These are phyloP conservation scores for Neolentinus lepideus DNA, from an alignment of 1,284 basidiomycete genomes.

Conservation along the genomic window DNA sequence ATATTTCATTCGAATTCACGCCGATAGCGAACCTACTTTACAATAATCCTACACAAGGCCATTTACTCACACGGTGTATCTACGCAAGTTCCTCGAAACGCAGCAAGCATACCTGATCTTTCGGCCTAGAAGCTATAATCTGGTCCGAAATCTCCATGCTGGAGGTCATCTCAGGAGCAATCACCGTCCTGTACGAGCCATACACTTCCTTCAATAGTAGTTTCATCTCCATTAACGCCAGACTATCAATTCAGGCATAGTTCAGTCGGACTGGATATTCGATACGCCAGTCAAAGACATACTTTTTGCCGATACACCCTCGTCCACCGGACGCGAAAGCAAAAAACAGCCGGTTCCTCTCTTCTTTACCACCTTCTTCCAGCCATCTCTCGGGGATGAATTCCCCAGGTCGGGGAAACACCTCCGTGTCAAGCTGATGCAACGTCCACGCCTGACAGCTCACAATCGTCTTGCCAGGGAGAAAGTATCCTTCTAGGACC, in stretches of 20 bases:
- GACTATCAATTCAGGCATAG: slow-evolving; percentile 3
- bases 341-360: slow-evolving; percentile 15
- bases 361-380: background rate
- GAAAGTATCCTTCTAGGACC: background rate
- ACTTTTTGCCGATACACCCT: slow-evolving; percentile 20
- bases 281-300: slow-evolving; percentile 4
- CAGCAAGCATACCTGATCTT: slow-evolving; percentile 15
- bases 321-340: slow-evolving; percentile 17
- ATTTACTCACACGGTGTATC: too few relatives aligned
- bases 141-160: slow-evolving; percentile 19
- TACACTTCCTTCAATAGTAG: slow-evolving; percentile 16
- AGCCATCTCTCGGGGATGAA: slow-evolving; percentile 1
- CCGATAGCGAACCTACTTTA: too few relatives aligned
- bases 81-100: slow-evolving; percentile 7
- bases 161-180: slow-evolving; percentile 15
- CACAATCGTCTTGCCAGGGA: background rate
- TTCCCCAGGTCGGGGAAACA: background rate
- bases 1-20: too few relatives aligned
- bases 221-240: slow-evolving; percentile 20
- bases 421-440: background rate
- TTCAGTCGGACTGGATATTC: background rate
- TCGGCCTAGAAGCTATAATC: slow-evolving; percentile 15
- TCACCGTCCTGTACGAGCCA: slow-evolving; percentile 12
- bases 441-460: slow-evolving; percentile 1
- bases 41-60: too few relatives aligned